Evolutionary conservation across 176 grass and related monocot genomes (phyloP).

Genomic region (Triticum dicoccoides): DNA sequence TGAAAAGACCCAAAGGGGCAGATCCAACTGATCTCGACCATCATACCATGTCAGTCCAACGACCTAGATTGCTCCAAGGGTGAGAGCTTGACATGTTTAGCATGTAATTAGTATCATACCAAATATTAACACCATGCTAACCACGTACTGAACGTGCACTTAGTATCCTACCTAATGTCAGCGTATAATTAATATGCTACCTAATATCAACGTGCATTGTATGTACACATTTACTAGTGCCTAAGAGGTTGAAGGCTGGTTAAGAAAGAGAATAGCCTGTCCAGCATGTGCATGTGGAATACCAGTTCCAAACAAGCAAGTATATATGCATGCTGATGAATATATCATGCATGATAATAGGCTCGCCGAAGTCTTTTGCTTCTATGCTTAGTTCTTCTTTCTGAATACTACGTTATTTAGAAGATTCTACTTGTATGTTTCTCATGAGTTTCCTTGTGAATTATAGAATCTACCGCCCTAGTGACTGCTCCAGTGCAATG

Average conservation of each 20-base stretch:
- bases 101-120: no score
- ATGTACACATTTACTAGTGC: neutral
- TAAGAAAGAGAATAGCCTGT: neutral
- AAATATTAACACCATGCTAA: no score
- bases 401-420: neutral
- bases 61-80: no score
- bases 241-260: neutral
- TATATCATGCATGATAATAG: neutral
- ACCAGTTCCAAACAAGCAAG: slow-evolving; percentile 7
- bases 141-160: no score
- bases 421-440: neutral
- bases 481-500: slow-evolving; percentile 46
- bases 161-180: no score
- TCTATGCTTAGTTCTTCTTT: neutral
- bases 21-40: no score
- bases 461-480: slow-evolving; percentile 54
- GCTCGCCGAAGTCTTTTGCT: neutral
- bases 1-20: no score
- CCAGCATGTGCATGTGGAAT: slow-evolving; percentile 8
- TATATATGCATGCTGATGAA: slow-evolving; percentile 6
- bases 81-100: no score
- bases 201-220: no score
- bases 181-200: no score
- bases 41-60: no score
- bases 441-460: slow-evolving; percentile 30